These are phyloP conservation scores for Infundibulicybe gibba DNA, from an alignment of 768 basidiomycete genomes.

Conservation along the genomic window DNA sequence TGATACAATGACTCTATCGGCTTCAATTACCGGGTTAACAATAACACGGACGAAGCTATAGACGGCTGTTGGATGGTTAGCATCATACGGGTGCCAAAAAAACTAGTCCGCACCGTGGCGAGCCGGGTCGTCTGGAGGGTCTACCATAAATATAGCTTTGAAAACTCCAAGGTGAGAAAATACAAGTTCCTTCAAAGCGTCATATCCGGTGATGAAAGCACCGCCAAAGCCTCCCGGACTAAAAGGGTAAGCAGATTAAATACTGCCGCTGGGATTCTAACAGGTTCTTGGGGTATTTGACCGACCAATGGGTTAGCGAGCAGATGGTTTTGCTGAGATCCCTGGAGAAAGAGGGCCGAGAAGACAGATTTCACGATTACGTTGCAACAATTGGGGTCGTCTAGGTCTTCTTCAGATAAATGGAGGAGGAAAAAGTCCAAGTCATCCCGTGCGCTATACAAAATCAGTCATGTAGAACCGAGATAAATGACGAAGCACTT, in stretches of 20 bases:
- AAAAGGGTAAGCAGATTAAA: constrained; percentile 10
- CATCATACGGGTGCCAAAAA: not conserved
- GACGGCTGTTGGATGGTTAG: too few relatives aligned
- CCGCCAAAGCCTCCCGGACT: constrained; percentile 19
- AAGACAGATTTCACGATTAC: too few relatives aligned
- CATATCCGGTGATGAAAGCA: too few relatives aligned
- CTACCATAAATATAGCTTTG: constrained; percentile 27
- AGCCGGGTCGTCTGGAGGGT: constrained; percentile 15
- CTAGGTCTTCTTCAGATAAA: constrained; percentile 18
- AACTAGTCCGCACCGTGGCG: constrained; percentile 27
- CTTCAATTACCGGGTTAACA: constrained; percentile 14
- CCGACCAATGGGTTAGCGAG: too few relatives aligned
- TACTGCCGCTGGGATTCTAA: too few relatives aligned
- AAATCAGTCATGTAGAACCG: too few relatives aligned
- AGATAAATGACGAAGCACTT: not conserved
- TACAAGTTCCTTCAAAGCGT: constrained; percentile 26
- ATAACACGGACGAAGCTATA: not conserved
- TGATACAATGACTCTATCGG: constrained; percentile 36
- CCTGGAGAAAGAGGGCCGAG: too few relatives aligned
- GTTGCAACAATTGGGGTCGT: constrained; percentile 6
- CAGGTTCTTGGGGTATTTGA: too few relatives aligned
- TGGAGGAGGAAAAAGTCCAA: constrained; percentile 48
- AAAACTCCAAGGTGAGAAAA: constrained; percentile 31
- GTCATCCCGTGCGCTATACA: too few relatives aligned
- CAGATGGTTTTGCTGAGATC: too few relatives aligned